Evolutionary conservation across 768 basidiomycete genomes (phyloP).

Genomic region (Kwoniella shandongensis): DNA sequence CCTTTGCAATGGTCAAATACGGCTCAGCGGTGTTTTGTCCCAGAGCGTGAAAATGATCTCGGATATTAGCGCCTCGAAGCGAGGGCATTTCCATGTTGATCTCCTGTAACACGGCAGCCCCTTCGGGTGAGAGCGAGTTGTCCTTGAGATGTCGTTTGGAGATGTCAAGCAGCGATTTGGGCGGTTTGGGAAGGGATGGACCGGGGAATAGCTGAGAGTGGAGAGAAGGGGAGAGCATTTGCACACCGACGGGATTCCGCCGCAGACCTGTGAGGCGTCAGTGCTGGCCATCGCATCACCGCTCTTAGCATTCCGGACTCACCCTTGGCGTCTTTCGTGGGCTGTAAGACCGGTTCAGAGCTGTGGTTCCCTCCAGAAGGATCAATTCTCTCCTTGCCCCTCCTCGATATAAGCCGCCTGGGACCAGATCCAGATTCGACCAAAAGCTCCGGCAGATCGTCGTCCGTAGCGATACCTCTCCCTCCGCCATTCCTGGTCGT

Average conservation of each 20-base stretch:
- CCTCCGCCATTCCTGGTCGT: too few species aligned
- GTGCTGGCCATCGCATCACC: background rate
- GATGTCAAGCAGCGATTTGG: conserved; percentile 66
- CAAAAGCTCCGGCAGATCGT: too few species aligned
- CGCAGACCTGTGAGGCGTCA: conserved; percentile 20
- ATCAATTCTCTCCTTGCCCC: too few species aligned
- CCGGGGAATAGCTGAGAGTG: conserved; percentile 75
- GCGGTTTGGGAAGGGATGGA: conserved; percentile 62
- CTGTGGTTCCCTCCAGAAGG: too few species aligned
- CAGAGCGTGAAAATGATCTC: conserved; percentile 84
- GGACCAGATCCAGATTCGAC: too few species aligned
- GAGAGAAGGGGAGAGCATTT: conserved; percentile 77
- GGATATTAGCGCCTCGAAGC: conserved; percentile 74
- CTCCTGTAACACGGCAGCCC: conserved; percentile 77
- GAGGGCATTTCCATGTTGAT: conserved; percentile 78
- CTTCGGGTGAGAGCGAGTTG: conserved; percentile 76
- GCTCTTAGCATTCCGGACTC: too few species aligned
- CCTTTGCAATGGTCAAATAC: conserved; percentile 69
- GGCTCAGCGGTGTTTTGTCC: conserved; percentile 71
- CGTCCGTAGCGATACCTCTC: too few species aligned
- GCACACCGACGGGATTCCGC: conserved; percentile 87
- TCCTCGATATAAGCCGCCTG: too few species aligned
- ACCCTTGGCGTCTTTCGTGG: too few species aligned
- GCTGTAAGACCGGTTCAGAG: too few species aligned
- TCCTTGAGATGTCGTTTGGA: conserved; percentile 74